Evolutionary conservation across 805 yeast species (phyloP).

Genomic region (Hagleromyces aurorensis): DNA sequence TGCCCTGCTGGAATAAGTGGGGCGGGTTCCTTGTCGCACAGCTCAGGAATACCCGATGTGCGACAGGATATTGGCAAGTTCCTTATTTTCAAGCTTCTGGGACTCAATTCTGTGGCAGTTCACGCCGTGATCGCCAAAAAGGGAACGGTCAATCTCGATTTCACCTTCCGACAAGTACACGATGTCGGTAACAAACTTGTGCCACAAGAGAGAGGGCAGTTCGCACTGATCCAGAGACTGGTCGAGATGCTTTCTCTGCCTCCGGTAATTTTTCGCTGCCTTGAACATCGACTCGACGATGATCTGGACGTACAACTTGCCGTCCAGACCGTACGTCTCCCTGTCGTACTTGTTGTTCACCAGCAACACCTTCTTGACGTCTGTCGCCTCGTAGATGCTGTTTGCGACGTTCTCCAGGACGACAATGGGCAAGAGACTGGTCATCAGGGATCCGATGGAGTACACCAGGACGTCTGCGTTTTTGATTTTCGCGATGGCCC

Average conservation of each 20-base stretch:
- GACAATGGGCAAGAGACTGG: slow-evolving; percentile 75
- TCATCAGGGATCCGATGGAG: slow-evolving; percentile 84
- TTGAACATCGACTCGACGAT: slow-evolving; percentile 34
- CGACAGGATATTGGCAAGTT: slow-evolving; percentile 11
- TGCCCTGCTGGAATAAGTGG: too few species aligned
- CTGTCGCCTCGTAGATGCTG: slow-evolving; percentile 37
- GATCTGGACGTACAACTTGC: slow-evolving; percentile 48
- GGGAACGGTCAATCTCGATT: slow-evolving; percentile 40
- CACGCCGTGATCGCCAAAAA: slow-evolving; percentile 38
- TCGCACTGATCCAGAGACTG: slow-evolving; percentile 2
- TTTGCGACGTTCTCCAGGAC: slow-evolving; percentile 66
- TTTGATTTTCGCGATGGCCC: slow-evolving; percentile 46
- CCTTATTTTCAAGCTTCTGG: slow-evolving; percentile 18
- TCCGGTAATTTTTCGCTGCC: slow-evolving; percentile 16
- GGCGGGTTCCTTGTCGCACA: too few species aligned
- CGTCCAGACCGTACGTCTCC: slow-evolving; percentile 65
- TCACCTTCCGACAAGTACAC: slow-evolving; percentile 45
- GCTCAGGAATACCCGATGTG: slow-evolving; percentile 6
- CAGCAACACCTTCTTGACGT: slow-evolving; percentile 45
- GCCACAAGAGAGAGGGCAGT: slow-evolving; percentile 31
- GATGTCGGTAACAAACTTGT: slow-evolving; percentile 53
- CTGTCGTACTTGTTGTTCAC: slow-evolving; percentile 72
- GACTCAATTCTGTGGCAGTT: slow-evolving; percentile 33
- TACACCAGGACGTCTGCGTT: slow-evolving; percentile 52
- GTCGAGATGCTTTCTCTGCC: slow-evolving; percentile 11